Base-by-base conservation (phyloP, 176 grass and related monocot species). In the Carex littledalei region DNA sequence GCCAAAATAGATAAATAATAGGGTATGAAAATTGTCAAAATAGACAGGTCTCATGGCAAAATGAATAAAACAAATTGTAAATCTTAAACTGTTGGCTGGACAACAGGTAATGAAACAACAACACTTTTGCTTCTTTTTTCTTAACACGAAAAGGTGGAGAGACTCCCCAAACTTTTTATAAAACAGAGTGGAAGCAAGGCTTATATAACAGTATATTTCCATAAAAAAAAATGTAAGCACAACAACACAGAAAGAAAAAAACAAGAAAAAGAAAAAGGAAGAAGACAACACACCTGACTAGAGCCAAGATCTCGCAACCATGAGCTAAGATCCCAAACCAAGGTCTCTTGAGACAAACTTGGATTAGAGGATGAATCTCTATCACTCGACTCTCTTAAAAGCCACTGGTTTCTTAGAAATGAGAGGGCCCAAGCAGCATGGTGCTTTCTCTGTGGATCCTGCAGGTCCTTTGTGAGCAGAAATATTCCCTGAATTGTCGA, bases 341-440 rank as follows among this genome's bases (percentile, higher is more conserved):
- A 94, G 84, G 80, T 89, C 87, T 92, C 87, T 61, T 93, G 85
- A 78, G 87, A 86, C 87, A 95, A 92, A 84, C 32, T 89, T 90
- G 87, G 80, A 74, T 71, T 83, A 85, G 85, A 56, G 82, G 83
- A 94, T 81, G 80, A 67, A 90, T 90, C 50, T 12, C 88, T 84
- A 84, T 88, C 73, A 58, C 21, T 43, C 78, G 70, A 70, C 50
- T 92, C 88, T 58, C 87, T 88, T 85, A 73, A 88, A 63, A 84
- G 84, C 91, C 87, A 98, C 70, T 68, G 84, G 64, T 63, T 84
- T 90, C 93, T 95, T 67, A 98, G 89, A 94, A 98, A 90, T 71
- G 93, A 93, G 87, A 94, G 86, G 32, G 96, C 86, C 96, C 96
- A 98, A 65, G 96, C 88, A 89, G 93, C 91, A 88, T 87, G 90